Conservation (phyloP, 106 monocot species). For the Dendrobium officinale region DNA sequence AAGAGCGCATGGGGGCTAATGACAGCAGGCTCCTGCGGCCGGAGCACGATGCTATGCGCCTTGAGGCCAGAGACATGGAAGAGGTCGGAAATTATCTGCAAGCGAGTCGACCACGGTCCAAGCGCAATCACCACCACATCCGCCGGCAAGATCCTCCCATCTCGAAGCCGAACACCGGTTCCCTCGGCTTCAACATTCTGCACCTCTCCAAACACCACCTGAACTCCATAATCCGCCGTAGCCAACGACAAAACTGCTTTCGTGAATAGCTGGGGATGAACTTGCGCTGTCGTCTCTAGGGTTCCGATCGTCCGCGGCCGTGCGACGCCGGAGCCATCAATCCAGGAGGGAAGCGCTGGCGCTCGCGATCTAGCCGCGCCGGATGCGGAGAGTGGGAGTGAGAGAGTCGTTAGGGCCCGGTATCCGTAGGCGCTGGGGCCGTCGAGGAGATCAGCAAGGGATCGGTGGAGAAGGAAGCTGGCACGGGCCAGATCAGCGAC, state of each 20-base stretch:
- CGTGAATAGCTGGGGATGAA: slow-evolving; percentile 79
- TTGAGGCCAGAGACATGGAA: slow-evolving; percentile 55
- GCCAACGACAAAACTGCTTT: slow-evolving; percentile 47
- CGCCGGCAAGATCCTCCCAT: slow-evolving; percentile 14
- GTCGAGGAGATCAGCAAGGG: slow-evolving; percentile 16
- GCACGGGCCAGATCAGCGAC: slow-evolving; percentile 59
- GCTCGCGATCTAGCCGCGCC: neutral
- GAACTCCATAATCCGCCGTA: slow-evolving; percentile 14
- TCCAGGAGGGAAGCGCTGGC: slow-evolving; percentile 39
- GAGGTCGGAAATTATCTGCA: slow-evolving; percentile 23
- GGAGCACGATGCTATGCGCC: slow-evolving; percentile 77
- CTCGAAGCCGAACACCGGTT: slow-evolving; percentile 21
- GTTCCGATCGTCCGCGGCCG: slow-evolving; percentile 60
- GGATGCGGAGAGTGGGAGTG: slow-evolving; percentile 7
- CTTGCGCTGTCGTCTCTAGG: slow-evolving; percentile 76
- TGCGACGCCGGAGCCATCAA: slow-evolving; percentile 38
- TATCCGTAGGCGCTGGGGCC: slow-evolving; percentile 48
- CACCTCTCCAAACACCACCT: slow-evolving; percentile 57
- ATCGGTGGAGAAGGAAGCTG: slow-evolving; percentile 73
- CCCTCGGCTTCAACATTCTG: slow-evolving; percentile 29
- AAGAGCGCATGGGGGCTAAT: slow-evolving; percentile 75
- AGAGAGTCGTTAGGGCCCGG: slow-evolving; percentile 34
- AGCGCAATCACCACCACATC: slow-evolving; percentile 72
- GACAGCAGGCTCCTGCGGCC: slow-evolving; percentile 35
- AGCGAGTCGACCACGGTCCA: slow-evolving; percentile 64